A percentile compares a stretch with the other conserved stretches of the same genome.
Conservation (phyloP, 495 filamentous ascomycete species). For the Penicillium egyptiacum region DNA sequence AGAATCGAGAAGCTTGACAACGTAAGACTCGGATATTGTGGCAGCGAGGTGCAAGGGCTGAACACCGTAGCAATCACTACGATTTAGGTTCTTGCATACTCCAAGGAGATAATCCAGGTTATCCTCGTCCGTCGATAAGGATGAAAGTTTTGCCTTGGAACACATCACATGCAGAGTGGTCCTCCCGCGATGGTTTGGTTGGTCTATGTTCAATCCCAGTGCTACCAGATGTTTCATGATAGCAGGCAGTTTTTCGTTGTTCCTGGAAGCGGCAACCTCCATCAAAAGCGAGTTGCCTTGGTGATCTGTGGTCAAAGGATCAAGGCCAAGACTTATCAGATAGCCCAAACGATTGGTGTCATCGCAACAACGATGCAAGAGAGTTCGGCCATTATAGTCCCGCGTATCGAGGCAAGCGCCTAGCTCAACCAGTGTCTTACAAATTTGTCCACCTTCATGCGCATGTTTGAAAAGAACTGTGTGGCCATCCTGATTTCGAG, state of each 20-base stretch:
- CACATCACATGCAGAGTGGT: slow-evolving; percentile 19
- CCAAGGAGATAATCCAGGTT: slow-evolving; percentile 16
- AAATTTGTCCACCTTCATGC: not conserved
- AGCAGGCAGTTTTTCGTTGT: not conserved
- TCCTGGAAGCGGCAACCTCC: slow-evolving; percentile 5
- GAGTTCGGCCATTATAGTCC: slow-evolving; percentile 21
- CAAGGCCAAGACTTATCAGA: not conserved
- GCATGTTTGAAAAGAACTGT: slow-evolving; percentile 16
- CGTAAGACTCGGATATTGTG: slow-evolving; percentile 17
- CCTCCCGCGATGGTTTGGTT: slow-evolving; percentile 16
- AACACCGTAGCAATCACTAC: slow-evolving; percentile 14
- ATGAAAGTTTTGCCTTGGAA: not conserved
- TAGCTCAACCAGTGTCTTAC: slow-evolving; percentile 4
- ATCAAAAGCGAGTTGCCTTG: slow-evolving; percentile 22
- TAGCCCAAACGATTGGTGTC: too few relatives aligned
- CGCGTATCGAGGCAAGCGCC: slow-evolving; percentile 22
- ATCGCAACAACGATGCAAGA: slow-evolving; percentile 11
- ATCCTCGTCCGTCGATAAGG: not conserved
- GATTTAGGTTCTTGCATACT: slow-evolving; percentile 9
- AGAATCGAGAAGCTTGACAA: slow-evolving; percentile 21
- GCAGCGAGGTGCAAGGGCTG: slow-evolving; percentile 23
- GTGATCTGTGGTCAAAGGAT: slow-evolving; percentile 14
- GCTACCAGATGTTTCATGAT: slow-evolving; percentile 4
- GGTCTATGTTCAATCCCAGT: slow-evolving; percentile 16
- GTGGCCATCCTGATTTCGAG: slow-evolving; percentile 16